Base-by-base conservation (phyloP, 371 early-diverging fungal genomes). In the Lichtheimia hyalospora region DNA sequence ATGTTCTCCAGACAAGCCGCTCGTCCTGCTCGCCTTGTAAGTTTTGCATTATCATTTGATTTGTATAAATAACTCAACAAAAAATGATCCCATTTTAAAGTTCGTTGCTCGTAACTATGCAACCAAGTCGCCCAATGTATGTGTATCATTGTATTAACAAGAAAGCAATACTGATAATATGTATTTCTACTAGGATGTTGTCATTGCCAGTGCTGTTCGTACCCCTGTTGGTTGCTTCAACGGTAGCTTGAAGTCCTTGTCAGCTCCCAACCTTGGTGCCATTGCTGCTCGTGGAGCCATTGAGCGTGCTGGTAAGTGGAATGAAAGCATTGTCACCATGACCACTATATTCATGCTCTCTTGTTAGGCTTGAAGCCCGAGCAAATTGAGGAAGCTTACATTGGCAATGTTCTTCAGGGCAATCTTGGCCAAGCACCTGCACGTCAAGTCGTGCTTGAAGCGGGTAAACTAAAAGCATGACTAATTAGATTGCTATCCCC, bases 331-430 rank as follows among this genome's bases (percentile, higher is more conserved):
- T 46, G 46, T 21, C 46, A 18, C n/a, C n/a, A n/a, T 46, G 46
- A 14, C 46, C 46, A 16, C 46, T 46, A 0, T 2, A 21, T 16
- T 2, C 5, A 16, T 63, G 2, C 20, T 25, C 6, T 24, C 2
- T 40, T 10, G 15, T 54, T 63, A 75, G 86, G 83, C 25, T 64
- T 94, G 61, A 75, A 84, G 57, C 84, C 92, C 13, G 70, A 79
- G 6, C 79, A 89, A 40, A 82, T 95, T 34, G 88, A 97, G 63
- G 97, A 97, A 72, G 90, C 93, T 7, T 89, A 86, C 73, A 86
- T 96, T 79, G 96, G 96, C 58, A 92, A 95, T 67, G 95, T 96
- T 3, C 69, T 96, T 20, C 89, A 90, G 60, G 91, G 92, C n/a
- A 80, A 69, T 57, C 52, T 84, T 43, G 95, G 96, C 39, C 95